phyloP scores from a whole-genome alignment of 345 rosid genomes.

The Adansonia digitata region DNA sequence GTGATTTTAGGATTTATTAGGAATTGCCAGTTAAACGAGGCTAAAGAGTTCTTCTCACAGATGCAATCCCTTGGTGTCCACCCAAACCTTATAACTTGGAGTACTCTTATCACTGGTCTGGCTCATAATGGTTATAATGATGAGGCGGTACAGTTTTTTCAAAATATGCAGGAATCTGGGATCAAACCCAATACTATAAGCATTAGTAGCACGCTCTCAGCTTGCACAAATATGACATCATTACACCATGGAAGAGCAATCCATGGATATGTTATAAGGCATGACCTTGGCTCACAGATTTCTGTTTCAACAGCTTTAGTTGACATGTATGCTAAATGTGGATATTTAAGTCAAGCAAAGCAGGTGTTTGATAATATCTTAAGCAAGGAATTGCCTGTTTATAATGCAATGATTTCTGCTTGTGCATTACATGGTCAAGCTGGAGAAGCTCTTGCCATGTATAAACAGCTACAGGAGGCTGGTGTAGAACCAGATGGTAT shows the following conservation, averaged over 20 bases:
- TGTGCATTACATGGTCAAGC: conserved; percentile 40
- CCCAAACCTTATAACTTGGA: conserved; percentile 55
- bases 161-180: conserved; percentile 53
- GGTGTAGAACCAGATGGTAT: conserved; percentile 42
- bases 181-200: conserved; percentile 38
- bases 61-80: conserved; percentile 45
- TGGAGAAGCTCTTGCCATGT: conserved; percentile 32
- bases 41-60: conserved; percentile 52
- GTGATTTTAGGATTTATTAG: conserved; percentile 51
- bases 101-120: conserved; percentile 56
- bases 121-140: conserved; percentile 39
- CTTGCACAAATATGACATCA: conserved; percentile 38
- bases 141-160: conserved; percentile 40
- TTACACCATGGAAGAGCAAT: conserved; percentile 44
- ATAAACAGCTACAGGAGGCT: conserved; percentile 23
- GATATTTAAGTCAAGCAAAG: conserved; percentile 41
- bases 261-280: conserved; percentile 52
- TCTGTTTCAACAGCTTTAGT: conserved; percentile 42
- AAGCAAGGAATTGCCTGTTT: conserved; percentile 33
- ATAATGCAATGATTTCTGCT: conserved; percentile 51
- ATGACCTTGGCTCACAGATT: conserved; percentile 22
- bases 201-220: conserved; percentile 46
- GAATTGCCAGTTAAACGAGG: conserved; percentile 47
- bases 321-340: conserved; percentile 72
- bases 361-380: conserved; percentile 27